Conservation (phyloP, 805 yeast species). For the Metschnikowia arizonensis region DNA sequence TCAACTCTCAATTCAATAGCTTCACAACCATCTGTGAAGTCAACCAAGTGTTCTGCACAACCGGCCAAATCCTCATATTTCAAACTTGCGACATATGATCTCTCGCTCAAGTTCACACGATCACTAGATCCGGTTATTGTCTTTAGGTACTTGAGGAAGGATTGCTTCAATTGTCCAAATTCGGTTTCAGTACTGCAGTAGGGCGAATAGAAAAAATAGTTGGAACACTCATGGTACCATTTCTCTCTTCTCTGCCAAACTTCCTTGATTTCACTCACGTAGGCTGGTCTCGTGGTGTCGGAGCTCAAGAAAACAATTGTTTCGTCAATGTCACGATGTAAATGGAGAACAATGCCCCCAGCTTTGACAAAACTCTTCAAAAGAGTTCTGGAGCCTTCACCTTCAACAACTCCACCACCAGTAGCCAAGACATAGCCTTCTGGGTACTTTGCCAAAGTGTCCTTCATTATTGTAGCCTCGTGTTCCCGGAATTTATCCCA, state of each 20-base stretch:
- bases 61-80: conserved; percentile 58
- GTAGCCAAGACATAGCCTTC: conserved; percentile 73
- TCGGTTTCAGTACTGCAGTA: conserved; percentile 57
- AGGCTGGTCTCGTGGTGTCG: conserved; percentile 88
- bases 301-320: conserved; percentile 68
- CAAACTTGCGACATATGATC: conserved; percentile 70
- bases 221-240: conserved; percentile 79
- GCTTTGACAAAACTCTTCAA: conserved; percentile 49
- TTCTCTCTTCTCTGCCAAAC: conserved; percentile 83
- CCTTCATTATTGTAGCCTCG: conserved; percentile 57
- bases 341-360: conserved; percentile 82
- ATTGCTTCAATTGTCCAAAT: conserved; percentile 50
- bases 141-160: conserved; percentile 55
- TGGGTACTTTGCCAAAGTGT: conserved; percentile 38
- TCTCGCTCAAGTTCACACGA: conserved; percentile 19
- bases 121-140: conserved; percentile 53
- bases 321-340: conserved; percentile 82
- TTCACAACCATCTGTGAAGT: conserved; percentile 61
- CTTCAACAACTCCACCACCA: conserved; percentile 96
- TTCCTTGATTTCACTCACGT: conserved; percentile 66
- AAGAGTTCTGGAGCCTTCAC: conserved; percentile 56
- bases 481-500: conserved; percentile 83
- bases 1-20: conserved; percentile 87
- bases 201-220: conserved; percentile 70
- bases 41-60: conserved; percentile 44